These are phyloP conservation scores for Sporothrix protearum DNA, from an alignment of 2,329 filamentous ascomycete species.

Conservation along the genomic window DNA sequence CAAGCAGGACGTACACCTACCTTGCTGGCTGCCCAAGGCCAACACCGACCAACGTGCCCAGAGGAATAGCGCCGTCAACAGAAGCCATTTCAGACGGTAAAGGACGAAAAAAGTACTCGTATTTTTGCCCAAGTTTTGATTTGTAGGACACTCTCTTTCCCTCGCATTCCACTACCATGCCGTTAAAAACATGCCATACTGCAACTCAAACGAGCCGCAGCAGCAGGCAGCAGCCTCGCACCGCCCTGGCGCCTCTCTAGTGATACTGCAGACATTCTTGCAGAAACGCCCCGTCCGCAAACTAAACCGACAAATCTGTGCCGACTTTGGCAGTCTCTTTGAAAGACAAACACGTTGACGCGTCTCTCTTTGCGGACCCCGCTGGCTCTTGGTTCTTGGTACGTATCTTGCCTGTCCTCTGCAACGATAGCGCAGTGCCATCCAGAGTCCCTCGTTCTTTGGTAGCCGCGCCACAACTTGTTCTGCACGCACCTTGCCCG, in stretches of 20 bases:
- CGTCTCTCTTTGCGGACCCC: not conserved
- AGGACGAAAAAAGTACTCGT: not conserved
- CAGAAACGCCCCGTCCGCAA: not conserved
- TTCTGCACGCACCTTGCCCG: not conserved
- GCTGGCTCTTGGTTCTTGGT: not conserved
- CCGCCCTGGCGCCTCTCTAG: not conserved
- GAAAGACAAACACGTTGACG: not conserved
- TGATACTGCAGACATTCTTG: not conserved
- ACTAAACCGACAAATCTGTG: not conserved
- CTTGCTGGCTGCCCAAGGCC: conserved; percentile 6
- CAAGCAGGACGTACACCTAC: not conserved
- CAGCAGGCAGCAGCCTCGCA: conserved; percentile 6
- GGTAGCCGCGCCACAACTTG: not conserved
- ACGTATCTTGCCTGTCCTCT: not conserved
- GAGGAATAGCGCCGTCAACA: not conserved
- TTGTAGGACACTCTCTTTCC: not conserved
- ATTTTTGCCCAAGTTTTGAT: not conserved
- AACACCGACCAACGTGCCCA: not conserved
- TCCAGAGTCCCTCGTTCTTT: not conserved
- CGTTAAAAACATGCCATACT: not conserved
- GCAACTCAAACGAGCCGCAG: not conserved
- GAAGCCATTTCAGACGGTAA: not conserved
- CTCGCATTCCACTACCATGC: not conserved
- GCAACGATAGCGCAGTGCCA: not conserved
- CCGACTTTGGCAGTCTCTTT: not conserved